Evolutionary conservation across 1,139 yeast genomes (phyloP), one percentile per base, ranked within the genome.

Genomic region (Pichia sp.): DNA sequence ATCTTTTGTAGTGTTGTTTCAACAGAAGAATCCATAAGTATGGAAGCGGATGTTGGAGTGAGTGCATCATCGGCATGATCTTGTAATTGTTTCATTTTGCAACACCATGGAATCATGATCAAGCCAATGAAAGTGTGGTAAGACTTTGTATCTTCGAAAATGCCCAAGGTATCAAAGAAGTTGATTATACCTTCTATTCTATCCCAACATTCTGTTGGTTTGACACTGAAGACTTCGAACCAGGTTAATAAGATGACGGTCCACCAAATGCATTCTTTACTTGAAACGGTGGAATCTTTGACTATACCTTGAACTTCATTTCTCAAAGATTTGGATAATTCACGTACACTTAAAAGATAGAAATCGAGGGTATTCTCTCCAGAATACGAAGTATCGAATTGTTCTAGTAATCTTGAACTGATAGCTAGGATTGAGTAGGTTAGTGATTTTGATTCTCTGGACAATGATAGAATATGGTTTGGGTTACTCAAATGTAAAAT

Each of bases 121-220:
- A 46, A 30, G 11, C 27, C 17, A 2, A 36, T 6, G 18, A 45
- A 40, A 17, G 34, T 43, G 8, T 43, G 37, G 28, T 27, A 32
- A 18, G 42, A 33, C 40, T 34, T 43, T 8, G 36, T 11, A 37
- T 46, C 47, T 30, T 47, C 40, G 4, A 42, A 39, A 12, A 40
- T 28, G 5, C 65, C 50, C 24, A 56, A 56, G 11, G 54, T 50
- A 28, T 64, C 62, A 49, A 72, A 67, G 42, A 72, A 54, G 0
- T 69, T 65, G 6, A 70, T 64, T 54, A 73, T 67, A n/a, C 70
- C 71, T 48, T 66, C 68, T 12, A 71, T 55, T 51, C 71, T 70
- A 37, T 61, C 61, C 44, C 72, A 57, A 72, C 73, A 70, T 4
- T 53, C 35, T 9, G 24, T 40, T 3, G 60, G 58, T 27, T 56